These are phyloP conservation scores for Zygosaccharomyces siamensis DNA, from an alignment of 805 yeast species.

Conservation along the genomic window DNA sequence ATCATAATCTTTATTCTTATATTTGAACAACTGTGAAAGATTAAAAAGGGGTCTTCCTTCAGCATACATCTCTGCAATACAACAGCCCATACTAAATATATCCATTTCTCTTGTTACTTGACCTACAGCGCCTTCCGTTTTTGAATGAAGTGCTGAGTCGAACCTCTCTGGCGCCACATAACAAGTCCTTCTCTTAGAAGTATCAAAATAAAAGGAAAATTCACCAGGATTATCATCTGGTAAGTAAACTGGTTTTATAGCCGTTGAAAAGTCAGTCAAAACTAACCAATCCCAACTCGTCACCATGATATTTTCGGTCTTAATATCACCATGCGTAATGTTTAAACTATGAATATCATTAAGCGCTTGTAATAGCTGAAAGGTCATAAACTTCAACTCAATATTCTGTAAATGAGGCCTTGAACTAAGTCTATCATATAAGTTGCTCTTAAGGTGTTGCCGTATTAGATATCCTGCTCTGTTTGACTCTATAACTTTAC, in stretches of 20 bases:
- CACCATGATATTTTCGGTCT: conserved; percentile 81
- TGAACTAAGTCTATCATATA: conserved; percentile 83
- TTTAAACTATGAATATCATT: conserved; percentile 56
- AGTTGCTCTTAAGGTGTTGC: conserved; percentile 69
- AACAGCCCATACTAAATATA: conserved; percentile 78
- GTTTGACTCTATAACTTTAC: conserved; percentile 75
- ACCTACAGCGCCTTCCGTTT: conserved; percentile 23
- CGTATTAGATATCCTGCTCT: conserved; percentile 88
- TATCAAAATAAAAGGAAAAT: conserved; percentile 87
- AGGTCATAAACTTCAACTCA: conserved; percentile 81
- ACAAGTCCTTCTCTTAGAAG: conserved; percentile 79
- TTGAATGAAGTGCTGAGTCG: conserved; percentile 23
- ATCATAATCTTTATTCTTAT: conserved; percentile 58
- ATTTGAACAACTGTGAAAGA: conserved; percentile 80
- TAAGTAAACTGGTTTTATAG: conserved; percentile 71
- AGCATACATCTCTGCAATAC: conserved; percentile 78
- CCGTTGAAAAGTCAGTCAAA: conserved; percentile 73
- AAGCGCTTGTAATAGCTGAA: conserved; percentile 66
- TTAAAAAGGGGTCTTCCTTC: conserved; percentile 89
- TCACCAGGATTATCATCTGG: conserved; percentile 94
- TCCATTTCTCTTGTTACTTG: conserved; percentile 65
- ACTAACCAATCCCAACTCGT: conserved; percentile 87
- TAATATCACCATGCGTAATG: conserved; percentile 84
- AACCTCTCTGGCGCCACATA: conserved; percentile 95
- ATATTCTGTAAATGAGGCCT: conserved; percentile 79